phyloP scores from a whole-genome alignment of 2,329 filamentous ascomycete genomes.

The Cladosporium sp. region DNA sequence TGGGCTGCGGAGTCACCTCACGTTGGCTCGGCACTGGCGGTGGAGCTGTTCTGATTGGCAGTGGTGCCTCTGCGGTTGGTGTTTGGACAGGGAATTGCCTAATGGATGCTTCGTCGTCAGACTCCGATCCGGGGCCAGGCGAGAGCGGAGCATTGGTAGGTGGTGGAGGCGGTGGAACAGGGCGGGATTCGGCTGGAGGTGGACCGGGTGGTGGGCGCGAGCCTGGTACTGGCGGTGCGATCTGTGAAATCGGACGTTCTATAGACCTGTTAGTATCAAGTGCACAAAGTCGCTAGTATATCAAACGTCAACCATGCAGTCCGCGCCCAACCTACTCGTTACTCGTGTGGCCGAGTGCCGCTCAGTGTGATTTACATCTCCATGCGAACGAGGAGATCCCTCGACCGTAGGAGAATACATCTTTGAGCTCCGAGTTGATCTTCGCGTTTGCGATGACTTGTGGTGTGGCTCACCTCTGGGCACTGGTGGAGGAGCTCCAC shows the following conservation, averaged over 20 bases:
- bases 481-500: constrained; percentile 42
- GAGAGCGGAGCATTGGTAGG: constrained; percentile 53
- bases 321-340: not conserved
- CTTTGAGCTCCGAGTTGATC: not conserved
- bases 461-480: constrained; percentile 52
- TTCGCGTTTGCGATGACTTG: not conserved
- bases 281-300: not conserved
- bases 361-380: not conserved
- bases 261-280: constrained; percentile 20
- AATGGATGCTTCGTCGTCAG: constrained; percentile 79
- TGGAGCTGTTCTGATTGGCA: constrained; percentile 36
- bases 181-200: constrained; percentile 44
- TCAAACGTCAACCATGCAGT: not conserved
- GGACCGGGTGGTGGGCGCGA: constrained; percentile 44
- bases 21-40: constrained; percentile 36
- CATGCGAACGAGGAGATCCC: not conserved
- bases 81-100: constrained; percentile 44
- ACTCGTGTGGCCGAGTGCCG: not conserved
- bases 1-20: constrained; percentile 33
- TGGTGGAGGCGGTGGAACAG: constrained; percentile 57
- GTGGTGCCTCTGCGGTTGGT: constrained; percentile 31
- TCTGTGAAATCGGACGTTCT: constrained; percentile 19
- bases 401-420: not conserved
- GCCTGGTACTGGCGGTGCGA: constrained; percentile 37
- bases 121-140: constrained; percentile 76